Evolutionary conservation across 371 early-diverging fungal species (phyloP).

Genomic region (Haplosporangium sp.): DNA sequence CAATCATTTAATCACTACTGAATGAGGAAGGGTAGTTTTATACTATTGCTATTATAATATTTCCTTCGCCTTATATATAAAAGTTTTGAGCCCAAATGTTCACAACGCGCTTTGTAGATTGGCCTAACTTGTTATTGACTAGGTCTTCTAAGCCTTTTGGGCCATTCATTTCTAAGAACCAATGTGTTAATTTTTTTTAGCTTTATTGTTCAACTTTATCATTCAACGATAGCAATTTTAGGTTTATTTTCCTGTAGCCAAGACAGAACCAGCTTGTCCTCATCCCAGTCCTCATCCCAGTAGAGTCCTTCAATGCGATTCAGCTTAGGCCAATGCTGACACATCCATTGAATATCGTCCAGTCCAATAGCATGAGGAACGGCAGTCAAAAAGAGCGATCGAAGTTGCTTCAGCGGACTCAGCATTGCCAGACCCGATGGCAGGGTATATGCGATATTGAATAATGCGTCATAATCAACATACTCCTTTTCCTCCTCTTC

Average conservation of each 20-base stretch:
- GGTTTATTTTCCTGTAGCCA: constrained; percentile 10
- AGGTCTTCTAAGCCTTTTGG: too few species aligned
- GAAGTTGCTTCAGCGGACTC: constrained; percentile 8
- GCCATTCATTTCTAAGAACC: too few species aligned
- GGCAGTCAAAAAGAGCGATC: not conserved
- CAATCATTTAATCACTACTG: too few species aligned
- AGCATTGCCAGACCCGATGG: constrained; percentile 1
- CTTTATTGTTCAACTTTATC: not conserved
- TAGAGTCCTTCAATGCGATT: constrained; percentile 9
- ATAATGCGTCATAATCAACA: not conserved
- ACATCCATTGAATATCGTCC: constrained; percentile 10
- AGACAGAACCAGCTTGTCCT: constrained; percentile 4
- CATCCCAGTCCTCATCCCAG: constrained; percentile 11
- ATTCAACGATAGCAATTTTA: constrained; percentile 8
- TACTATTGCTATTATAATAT: too few species aligned
- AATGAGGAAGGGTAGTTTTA: too few species aligned
- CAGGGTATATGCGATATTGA: constrained; percentile 3
- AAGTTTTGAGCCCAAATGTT: too few species aligned
- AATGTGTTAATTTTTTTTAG: too few species aligned
- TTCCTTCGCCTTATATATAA: too few species aligned
- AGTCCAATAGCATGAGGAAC: not conserved
- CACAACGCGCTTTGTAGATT: too few species aligned
- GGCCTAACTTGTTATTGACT: too few species aligned
- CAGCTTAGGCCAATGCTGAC: constrained; percentile 4
- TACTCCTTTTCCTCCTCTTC: constrained; percentile 2